phyloP scores from a whole-genome alignment of 164 flowering plant species.

The Sedum album region DNA sequence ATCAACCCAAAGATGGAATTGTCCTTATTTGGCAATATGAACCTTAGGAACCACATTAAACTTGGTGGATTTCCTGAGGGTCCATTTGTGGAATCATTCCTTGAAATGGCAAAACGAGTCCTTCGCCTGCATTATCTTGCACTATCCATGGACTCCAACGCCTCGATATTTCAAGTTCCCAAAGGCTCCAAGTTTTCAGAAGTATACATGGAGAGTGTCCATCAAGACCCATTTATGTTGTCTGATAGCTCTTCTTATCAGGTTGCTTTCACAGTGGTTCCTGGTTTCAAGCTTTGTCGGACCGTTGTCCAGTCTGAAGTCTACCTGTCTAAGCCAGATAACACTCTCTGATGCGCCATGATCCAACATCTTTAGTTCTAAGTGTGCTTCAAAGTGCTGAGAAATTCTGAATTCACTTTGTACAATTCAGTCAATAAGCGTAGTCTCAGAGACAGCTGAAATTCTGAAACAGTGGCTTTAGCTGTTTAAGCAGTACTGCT shows the following conservation, averaged over 20 bases:
- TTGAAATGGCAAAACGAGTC: conserved; percentile 3
- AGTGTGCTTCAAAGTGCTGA: not conserved
- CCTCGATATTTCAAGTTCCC: not conserved
- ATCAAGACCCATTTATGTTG: conserved; percentile 1
- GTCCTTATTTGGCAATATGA: not conserved
- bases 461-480: too few species aligned
- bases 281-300: not conserved
- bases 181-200: not conserved
- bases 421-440: not conserved
- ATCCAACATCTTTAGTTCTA: not conserved
- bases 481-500: too few species aligned
- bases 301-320: not conserved
- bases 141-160: not conserved
- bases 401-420: not conserved
- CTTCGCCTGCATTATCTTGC: conserved; percentile 3
- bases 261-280: not conserved
- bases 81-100: conserved; percentile 1
- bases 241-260: not conserved
- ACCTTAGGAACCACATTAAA: conserved; percentile 3
- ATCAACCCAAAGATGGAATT: not conserved
- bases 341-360: not conserved
- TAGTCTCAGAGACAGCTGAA: too few species aligned
- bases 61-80: not conserved
- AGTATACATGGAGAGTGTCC: conserved; percentile 1
- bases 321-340: not conserved